Percentiles rank a stretch among this genome's conserved stretches.
These are phyloP conservation scores for Logfia minima DNA, from an alignment of 129 eudicot genomes.

Conservation along the genomic window DNA sequence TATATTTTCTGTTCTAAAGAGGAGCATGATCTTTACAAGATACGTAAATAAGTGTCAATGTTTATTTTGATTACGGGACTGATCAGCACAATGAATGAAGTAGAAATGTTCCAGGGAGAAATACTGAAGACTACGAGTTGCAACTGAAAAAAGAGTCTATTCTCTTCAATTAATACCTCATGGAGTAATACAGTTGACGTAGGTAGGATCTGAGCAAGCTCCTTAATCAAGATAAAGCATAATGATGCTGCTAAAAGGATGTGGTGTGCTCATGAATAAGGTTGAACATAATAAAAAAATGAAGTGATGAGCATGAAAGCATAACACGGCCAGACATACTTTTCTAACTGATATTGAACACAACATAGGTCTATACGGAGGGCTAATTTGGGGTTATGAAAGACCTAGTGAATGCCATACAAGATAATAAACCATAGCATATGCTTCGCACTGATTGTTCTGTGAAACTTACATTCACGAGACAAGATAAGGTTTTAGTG, in stretches of 20 bases:
- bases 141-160: neutral
- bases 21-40: neutral
- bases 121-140: neutral
- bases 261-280: conserved; percentile 8
- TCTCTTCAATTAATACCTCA: conserved; percentile 4
- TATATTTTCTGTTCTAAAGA: neutral
- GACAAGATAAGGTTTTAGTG: neutral
- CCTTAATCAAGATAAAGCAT: conserved; percentile 15
- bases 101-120: too few species aligned
- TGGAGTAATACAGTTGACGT: neutral
- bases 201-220: neutral
- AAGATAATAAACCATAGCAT: neutral
- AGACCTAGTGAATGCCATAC: neutral
- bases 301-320: neutral
- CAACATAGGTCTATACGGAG: neutral
- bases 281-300: neutral
- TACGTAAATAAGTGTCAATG: too few species aligned
- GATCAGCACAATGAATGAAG: too few species aligned
- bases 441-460: conserved; percentile 1
- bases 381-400: conserved; percentile 3
- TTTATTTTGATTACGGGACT: neutral
- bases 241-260: conserved; percentile 2
- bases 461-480: neutral
- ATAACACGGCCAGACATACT: neutral
- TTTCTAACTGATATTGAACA: conserved; percentile 1